Evolutionary conservation across 345 rosid species (phyloP).

Genomic region (rapeseed (Brassica napus)): DNA sequence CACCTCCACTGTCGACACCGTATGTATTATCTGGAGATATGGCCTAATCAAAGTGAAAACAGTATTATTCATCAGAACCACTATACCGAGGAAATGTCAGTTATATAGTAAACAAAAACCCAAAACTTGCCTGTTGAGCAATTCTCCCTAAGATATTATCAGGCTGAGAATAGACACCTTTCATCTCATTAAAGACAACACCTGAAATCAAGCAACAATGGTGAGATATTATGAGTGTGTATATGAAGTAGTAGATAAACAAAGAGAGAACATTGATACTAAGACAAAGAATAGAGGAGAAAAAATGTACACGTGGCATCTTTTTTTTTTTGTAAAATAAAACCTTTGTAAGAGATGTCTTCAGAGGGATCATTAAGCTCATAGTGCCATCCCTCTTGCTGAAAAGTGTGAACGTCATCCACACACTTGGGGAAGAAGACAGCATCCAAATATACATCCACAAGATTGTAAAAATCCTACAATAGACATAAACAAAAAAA

Average conservation of each 20-base stretch:
- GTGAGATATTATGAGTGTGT: constrained; percentile 13
- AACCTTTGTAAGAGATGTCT: constrained; percentile 92
- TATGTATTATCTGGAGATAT: constrained; percentile 88
- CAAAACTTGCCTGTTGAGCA: constrained; percentile 71
- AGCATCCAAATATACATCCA: constrained; percentile 95
- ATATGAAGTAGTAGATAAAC: constrained; percentile 7
- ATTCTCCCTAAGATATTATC: constrained; percentile 82
- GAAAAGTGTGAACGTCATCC: constrained; percentile 84
- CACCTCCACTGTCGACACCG: constrained; percentile 98
- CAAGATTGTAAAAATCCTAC: constrained; percentile 95
- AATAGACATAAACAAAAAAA: neutral
- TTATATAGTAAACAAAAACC: constrained; percentile 11
- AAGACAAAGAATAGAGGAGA: neutral
- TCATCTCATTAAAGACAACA: constrained; percentile 98
- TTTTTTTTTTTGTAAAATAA: neutral
- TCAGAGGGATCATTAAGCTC: constrained; percentile 88
- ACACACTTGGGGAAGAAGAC: constrained; percentile 97
- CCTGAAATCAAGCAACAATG: constrained; percentile 51
- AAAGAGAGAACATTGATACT: constrained; percentile 1
- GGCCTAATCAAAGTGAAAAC: constrained; percentile 54
- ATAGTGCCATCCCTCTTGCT: constrained; percentile 99
- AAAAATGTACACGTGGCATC: constrained; percentile 4
- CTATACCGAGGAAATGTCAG: neutral
- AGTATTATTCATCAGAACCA: constrained; percentile 22
- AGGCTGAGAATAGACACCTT: constrained; percentile 98